Percentiles rank a stretch among this genome's conserved stretches.
These are phyloP conservation scores for Lentinula novae-zelandiae DNA, from an alignment of 1,284 basidiomycete genomes.

Conservation along the genomic window DNA sequence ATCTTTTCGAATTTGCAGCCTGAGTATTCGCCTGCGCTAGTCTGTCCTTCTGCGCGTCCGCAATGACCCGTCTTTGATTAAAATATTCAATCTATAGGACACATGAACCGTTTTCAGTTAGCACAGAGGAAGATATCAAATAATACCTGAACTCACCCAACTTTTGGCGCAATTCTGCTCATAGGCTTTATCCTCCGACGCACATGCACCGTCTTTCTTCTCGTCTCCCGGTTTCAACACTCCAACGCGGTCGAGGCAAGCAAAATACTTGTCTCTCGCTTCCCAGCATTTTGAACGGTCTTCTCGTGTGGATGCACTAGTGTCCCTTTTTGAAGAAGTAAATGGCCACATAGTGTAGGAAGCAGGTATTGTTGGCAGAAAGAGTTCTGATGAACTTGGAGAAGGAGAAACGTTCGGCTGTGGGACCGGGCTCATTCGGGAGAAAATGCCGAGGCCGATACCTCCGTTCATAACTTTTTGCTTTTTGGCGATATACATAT, in stretches of 20 bases:
- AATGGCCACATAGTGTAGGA: conserved; percentile 13
- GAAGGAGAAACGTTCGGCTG: too few species aligned
- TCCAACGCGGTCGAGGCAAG: conserved; percentile 62
- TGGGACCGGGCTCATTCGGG: too few species aligned
- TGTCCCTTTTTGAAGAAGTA: conserved; percentile 25
- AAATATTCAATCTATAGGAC: conserved; percentile 72
- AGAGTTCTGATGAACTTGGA: too few species aligned
- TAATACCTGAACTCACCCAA: conserved; percentile 56
- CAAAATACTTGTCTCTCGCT: conserved; percentile 69
- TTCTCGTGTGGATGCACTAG: conserved; percentile 42
- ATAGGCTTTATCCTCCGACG: conserved; percentile 48
- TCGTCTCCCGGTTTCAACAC: conserved; percentile 71
- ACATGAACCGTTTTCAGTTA: conserved; percentile 4
- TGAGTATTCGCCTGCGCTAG: conserved; percentile 55
- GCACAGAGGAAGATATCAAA: background rate
- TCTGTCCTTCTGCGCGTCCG: conserved; percentile 66
- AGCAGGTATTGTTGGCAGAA: too few species aligned
- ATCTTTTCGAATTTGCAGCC: conserved; percentile 37
- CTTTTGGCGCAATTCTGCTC: conserved; percentile 73
- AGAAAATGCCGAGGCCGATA: too few species aligned
- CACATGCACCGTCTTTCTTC: conserved; percentile 43
- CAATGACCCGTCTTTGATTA: conserved; percentile 74
- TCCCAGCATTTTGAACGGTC: conserved; percentile 77
- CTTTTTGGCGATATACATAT: too few species aligned
- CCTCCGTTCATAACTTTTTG: too few species aligned